Base-by-base conservation (phyloP, 768 basidiomycete species). In the Strobilomyces echinocephalus region DNA sequence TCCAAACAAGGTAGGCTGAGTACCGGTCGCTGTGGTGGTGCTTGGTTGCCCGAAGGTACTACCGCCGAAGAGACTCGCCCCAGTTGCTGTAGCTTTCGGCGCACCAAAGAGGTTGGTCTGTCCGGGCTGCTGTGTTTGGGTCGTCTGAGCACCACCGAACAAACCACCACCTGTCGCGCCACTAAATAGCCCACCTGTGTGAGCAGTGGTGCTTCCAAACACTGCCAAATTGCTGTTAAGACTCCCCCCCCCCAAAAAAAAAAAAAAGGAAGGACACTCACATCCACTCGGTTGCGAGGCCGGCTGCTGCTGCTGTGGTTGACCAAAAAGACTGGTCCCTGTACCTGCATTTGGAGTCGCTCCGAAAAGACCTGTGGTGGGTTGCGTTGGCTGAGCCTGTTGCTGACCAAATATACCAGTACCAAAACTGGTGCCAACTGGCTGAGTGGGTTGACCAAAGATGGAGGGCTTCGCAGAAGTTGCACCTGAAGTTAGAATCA, bases 21-120 rank as follows among this genome's bases (percentile, higher is more conserved):
- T n/a, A n/a, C 67, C 63, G 43, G 63, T 57, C 26, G 60, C 69
- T 44, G 58, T 73, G 53, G 49, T 61, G 16, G 71, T 62, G 51
- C 57, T 58, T 44, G 73, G 63, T 56, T 81, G 79, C 26, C 77
- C 77, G 33, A 80, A 75, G 9, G 68, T 63, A n/a, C 71, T 70
- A 58, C 81, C 79, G 21, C 81, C 79, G n/a, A 84, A 83, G 24
- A 81, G 57, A 52, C 71, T 67, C 5, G 64, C 66, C 12, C 69
- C 71, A 6, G 68, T 56, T 4, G 69, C 56, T 24, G 70, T 50
- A 44, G 72, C 60, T 55, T 73, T 76, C 16, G 57, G 51, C 4
- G 65, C 50, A 31, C 63, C 62, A 31, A 69, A 69, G 14, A 64
- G 68, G 58, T 48, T 65, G 59, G 58, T 59, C 52, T 69, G 72